A percentile compares a stretch with the other conserved stretches of the same genome.
Conservation (phyloP, 345 rosid genomes). For the Hirschfeldia incana region DNA sequence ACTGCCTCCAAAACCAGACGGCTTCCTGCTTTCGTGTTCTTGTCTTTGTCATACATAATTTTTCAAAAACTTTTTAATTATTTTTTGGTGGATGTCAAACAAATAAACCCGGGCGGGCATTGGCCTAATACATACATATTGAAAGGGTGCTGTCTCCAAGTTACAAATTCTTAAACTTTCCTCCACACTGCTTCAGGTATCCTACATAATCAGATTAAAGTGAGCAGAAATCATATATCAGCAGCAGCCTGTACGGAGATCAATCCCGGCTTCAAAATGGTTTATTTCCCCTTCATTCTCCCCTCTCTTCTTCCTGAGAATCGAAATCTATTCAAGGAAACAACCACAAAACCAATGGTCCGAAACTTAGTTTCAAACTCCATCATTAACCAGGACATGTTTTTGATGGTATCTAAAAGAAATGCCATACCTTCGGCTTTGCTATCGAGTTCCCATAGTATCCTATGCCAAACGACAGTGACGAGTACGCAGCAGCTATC, state of each 20-base stretch:
- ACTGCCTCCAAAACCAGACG: neutral
- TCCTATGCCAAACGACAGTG: conserved; percentile 85
- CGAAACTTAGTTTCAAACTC: conserved; percentile 1
- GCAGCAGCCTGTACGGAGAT: conserved; percentile 44
- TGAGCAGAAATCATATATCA: conserved; percentile 3
- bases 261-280: conserved; percentile 79
- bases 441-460: conserved; percentile 79
- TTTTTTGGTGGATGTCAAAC: neutral
- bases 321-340: conserved; percentile 56
- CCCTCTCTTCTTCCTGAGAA: conserved; percentile 58
- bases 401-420: neutral
- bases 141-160: neutral
- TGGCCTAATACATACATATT: neutral
- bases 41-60: neutral
- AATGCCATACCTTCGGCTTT: conserved; percentile 71
- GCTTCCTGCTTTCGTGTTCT: neutral
- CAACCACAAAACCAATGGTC: conserved; percentile 7
- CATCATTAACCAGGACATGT: neutral
- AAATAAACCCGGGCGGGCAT: neutral
- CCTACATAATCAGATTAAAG: conserved; percentile 3
- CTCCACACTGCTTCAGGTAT: neutral
- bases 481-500: conserved; percentile 86
- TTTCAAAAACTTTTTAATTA: neutral
- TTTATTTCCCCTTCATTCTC: conserved; percentile 45
- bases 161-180: neutral